These are phyloP conservation scores for Sporothrix variecibatus DNA, from an alignment of 2,329 filamentous ascomycete genomes.

Conservation along the genomic window DNA sequence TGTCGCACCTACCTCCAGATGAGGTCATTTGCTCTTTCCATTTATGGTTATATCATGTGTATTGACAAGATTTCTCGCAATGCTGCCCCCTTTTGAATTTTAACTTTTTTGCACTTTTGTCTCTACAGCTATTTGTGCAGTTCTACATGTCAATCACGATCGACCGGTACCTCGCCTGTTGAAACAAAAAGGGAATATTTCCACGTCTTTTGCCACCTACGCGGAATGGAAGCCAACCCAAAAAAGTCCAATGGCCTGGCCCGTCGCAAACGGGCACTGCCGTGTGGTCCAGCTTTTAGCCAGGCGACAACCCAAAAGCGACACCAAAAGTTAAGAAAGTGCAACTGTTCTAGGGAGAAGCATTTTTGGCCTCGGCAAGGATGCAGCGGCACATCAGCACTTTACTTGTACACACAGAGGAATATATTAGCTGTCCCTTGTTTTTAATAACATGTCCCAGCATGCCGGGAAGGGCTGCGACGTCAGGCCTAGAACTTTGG, in stretches of 20 bases:
- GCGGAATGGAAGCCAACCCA: background rate
- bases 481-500: background rate
- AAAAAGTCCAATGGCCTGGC: background rate
- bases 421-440: background rate
- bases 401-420: background rate
- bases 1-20: background rate
- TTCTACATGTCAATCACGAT: background rate
- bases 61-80: background rate
- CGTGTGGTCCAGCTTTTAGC: background rate
- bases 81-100: background rate
- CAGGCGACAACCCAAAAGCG: background rate
- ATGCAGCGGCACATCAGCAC: constrained; percentile 11
- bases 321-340: no score
- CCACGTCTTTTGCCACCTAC: background rate
- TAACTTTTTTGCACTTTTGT: background rate
- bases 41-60: background rate
- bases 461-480: background rate
- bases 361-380: constrained; percentile 1
- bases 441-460: background rate
- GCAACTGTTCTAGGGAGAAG: background rate
- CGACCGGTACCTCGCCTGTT: background rate
- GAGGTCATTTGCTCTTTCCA: background rate
- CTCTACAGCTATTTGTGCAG: background rate
- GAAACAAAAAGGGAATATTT: background rate
- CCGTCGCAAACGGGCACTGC: background rate